Conservation (phyloP, 768 basidiomycete species). For the Pleurotus tuber-regium region DNA sequence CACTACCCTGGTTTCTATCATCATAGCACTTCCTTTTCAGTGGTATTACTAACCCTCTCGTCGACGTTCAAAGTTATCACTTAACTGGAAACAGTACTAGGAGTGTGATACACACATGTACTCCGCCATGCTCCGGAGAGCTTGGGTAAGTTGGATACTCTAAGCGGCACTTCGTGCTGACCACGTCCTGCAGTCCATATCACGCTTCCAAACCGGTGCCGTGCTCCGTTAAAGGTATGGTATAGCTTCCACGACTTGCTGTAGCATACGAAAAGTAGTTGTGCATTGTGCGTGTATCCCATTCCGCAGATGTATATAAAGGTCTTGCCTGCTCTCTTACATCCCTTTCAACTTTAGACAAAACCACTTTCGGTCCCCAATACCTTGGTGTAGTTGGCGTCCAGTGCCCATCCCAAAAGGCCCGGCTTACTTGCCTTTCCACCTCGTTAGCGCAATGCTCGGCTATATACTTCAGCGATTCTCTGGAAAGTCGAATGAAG, state of each 20-base stretch:
- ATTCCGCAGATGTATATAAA: conserved; percentile 9
- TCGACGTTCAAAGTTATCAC: too few relatives aligned
- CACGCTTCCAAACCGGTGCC: not conserved
- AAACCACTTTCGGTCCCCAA: not conserved
- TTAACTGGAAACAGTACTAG: too few relatives aligned
- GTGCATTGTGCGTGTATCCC: conserved; percentile 8
- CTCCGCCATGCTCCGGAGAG: not conserved
- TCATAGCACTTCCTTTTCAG: too few relatives aligned
- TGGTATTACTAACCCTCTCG: too few relatives aligned
- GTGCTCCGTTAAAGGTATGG: not conserved
- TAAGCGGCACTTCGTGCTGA: not conserved
- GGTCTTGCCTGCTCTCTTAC: not conserved
- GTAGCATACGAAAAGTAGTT: not conserved
- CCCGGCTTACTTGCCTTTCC: not conserved
- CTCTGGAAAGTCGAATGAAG: conserved; percentile 2
- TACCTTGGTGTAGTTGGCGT: not conserved
- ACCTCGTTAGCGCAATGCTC: not conserved
- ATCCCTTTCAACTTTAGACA: not conserved
- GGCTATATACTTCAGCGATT: not conserved
- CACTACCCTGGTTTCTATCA: too few relatives aligned
- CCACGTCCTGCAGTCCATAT: not conserved
- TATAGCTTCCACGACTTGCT: not conserved
- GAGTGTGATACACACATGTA: too few relatives aligned
- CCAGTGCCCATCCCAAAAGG: not conserved
- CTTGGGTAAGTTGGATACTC: not conserved